A percentile compares a stretch with the other conserved stretches of the same genome.
phyloP scores from a whole-genome alignment of 805 yeast species.

The Teunomyces barrocoloradensis region DNA sequence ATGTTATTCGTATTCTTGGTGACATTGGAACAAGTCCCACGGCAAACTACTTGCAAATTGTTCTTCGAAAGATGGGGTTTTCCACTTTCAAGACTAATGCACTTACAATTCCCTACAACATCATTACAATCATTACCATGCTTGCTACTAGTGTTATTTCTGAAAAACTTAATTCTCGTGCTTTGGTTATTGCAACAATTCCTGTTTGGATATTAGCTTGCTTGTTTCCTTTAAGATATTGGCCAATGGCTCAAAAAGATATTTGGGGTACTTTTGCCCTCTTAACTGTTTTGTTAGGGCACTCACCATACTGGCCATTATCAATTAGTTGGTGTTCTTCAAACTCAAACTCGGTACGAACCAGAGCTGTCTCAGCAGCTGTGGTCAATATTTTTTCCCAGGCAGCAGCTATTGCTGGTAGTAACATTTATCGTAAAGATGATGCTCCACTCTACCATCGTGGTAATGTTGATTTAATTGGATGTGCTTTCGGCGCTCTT shows the following conservation, averaged over 20 bases:
- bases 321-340: conserved; percentile 60
- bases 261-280: conserved; percentile 45
- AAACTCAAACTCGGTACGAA: conserved; percentile 58
- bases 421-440: conserved; percentile 54
- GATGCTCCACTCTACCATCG: conserved; percentile 61
- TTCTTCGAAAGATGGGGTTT: conserved; percentile 43
- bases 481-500: conserved; percentile 33
- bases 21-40: conserved; percentile 19
- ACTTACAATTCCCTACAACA: conserved; percentile 49
- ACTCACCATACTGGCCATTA: conserved; percentile 53
- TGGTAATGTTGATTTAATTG: conserved; percentile 51
- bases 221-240: conserved; percentile 30
- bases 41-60: conserved; percentile 10
- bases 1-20: conserved; percentile 20
- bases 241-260: conserved; percentile 41
- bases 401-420: conserved; percentile 50
- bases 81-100: conserved; percentile 51
- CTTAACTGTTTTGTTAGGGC: conserved; percentile 36
- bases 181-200: conserved; percentile 8
- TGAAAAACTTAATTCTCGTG: conserved; percentile 20
- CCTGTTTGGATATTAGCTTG: conserved; percentile 21
- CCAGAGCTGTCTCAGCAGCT: conserved; percentile 65
- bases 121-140: conserved; percentile 20
- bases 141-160: conserved; percentile 21
- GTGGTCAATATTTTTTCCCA: conserved; percentile 65